These are phyloP conservation scores for Pyrus hybrid DNA, from an alignment of 331 rosid genomes.

Conservation along the genomic window DNA sequence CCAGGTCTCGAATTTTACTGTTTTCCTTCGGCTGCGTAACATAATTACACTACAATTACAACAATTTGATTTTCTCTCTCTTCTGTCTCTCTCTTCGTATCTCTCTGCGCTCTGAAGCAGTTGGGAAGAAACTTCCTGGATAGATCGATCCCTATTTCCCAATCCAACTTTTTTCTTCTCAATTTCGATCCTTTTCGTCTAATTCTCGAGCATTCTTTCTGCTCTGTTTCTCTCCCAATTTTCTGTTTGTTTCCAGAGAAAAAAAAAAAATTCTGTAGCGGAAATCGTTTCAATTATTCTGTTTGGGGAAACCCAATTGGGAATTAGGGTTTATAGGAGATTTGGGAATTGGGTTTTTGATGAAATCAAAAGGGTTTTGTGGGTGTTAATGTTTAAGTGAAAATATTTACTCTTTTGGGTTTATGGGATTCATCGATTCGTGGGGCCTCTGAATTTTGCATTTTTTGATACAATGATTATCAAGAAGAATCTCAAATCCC, in stretches of 20 bases:
- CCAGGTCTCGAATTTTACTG: neutral
- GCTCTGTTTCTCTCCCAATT: neutral
- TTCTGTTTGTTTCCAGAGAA: neutral
- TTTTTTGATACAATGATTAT: slow-evolving; percentile 51
- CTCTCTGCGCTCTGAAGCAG: slow-evolving; percentile 25
- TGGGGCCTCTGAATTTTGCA: slow-evolving; percentile 2
- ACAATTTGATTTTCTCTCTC: slow-evolving; percentile 6
- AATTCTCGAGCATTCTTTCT: slow-evolving; percentile 22
- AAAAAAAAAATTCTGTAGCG: neutral
- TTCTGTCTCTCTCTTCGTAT: slow-evolving; percentile 14
- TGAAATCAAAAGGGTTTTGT: slow-evolving; percentile 16
- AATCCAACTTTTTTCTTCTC: slow-evolving; percentile 14
- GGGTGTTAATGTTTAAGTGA: slow-evolving; percentile 11
- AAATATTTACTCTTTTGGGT: slow-evolving; percentile 2
- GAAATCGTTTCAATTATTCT: slow-evolving; percentile 46
- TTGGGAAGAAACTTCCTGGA: slow-evolving; percentile 25
- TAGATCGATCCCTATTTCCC: slow-evolving; percentile 60
- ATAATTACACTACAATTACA: neutral
- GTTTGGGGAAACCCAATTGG: slow-evolving; percentile 22
- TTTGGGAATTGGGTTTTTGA: neutral
- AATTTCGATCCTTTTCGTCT: slow-evolving; percentile 32
- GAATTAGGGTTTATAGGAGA: slow-evolving; percentile 64
- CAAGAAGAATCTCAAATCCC: slow-evolving; percentile 86
- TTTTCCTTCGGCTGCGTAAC: neutral
- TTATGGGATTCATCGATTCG: slow-evolving; percentile 29